Base-by-base conservation (phyloP, 2,329 filamentous ascomycete genomes). In the Beauveria sp. region DNA sequence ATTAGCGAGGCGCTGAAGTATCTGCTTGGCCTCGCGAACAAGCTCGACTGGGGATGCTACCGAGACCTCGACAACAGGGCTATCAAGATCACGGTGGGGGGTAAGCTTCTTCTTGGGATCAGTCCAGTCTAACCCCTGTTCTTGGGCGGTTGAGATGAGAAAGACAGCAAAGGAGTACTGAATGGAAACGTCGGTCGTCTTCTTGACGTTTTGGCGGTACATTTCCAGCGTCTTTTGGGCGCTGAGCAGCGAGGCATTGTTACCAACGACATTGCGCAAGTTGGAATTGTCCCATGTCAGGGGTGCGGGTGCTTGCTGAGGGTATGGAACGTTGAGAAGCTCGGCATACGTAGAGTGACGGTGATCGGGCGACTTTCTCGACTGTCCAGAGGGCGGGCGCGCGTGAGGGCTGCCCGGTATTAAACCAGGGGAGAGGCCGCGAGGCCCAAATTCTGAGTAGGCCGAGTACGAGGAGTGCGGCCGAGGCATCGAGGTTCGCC, bases 101-200 rank as follows among this genome's bases (percentile, higher is more conserved):
- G 73, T 73, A 67, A 78, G 82, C 67, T 72, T 76, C 64, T 72
- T 73, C 52, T 75, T 72, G 53, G 77, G 70, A 60, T 81, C 79
- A 1, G 81, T 77, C 51, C 77, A 72, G 63, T 83, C 79, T 22
- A 87, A 69, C 2, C 86, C 86, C 71, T 89, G 84, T 71, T 96
- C 90, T 71, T 91, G 89, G 46, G 93, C 93, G 1, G 91, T 88
- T 52, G 93, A 90, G 67, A 98, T 88, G 78, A 99, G 86, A 73
- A 96, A 96, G 43, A 98, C 84, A 2, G 95, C 95, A 75, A 99
- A 98, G 34, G 96, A 95, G 74, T 98, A 98, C 74, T 97, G 92
- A 40, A 96, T 90, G 4, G 89, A 87, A 18, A 88, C 82, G 73
- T 97, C 92, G 65, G 89, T 95, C 3, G 95, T 96, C 79, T 99